A percentile compares a stretch with the other conserved stretches of the same genome.
Conservation (phyloP, 345 rosid species). For the Isatis tinctoria region DNA sequence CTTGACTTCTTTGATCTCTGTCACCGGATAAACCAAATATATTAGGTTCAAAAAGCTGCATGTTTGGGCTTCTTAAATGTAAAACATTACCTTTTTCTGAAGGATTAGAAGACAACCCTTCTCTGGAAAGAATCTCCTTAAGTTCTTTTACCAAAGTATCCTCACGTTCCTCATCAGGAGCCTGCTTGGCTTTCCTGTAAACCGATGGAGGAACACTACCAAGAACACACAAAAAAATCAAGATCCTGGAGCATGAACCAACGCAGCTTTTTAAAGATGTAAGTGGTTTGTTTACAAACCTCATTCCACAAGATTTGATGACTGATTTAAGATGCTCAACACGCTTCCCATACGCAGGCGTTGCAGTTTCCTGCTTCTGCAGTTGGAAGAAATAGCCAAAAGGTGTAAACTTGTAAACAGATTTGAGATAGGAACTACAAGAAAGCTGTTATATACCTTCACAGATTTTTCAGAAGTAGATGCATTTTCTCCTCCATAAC, state of each 20-base stretch:
- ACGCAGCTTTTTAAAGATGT: background rate
- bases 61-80: background rate
- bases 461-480: constrained; percentile 27
- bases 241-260: background rate
- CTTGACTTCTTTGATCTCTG: constrained; percentile 85
- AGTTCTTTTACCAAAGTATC: constrained; percentile 69
- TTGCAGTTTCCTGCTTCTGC: constrained; percentile 66
- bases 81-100: constrained; percentile 63
- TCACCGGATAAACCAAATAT: background rate
- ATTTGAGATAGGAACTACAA: background rate
- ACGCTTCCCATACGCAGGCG: constrained; percentile 62
- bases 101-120: constrained; percentile 81
- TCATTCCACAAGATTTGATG: constrained; percentile 80
- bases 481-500: constrained; percentile 40
- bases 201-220: constrained; percentile 68
- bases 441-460: constrained; percentile 38
- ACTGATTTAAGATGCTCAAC: constrained; percentile 84
- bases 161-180: constrained; percentile 74
- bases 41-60: background rate
- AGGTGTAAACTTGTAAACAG: background rate
- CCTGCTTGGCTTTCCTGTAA: constrained; percentile 88
- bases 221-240: background rate
- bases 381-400: constrained; percentile 15
- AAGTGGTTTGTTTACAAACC: constrained; percentile 40
- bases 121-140: constrained; percentile 73